Evolutionary conservation across 2,329 filamentous ascomycete species (phyloP), one percentile per base, ranked within the genome.

Genomic region (Graphium sp.): DNA sequence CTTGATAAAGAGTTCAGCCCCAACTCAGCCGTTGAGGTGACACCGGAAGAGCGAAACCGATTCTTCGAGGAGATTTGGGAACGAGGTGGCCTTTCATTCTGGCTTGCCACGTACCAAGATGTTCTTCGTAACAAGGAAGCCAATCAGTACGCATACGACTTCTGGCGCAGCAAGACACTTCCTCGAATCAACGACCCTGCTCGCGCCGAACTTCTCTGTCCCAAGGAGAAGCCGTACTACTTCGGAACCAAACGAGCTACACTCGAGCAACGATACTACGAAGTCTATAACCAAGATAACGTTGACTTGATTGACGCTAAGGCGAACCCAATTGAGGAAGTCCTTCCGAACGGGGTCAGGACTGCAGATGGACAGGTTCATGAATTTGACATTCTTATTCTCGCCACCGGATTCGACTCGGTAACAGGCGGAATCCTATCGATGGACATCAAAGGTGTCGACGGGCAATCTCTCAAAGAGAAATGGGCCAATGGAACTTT

Each of bases 201-300:
- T n/a, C n/a, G n/a, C n/a, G n/a, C n/a, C n/a, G n/a, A n/a, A n/a
- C n/a, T n/a, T n/a, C n/a, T n/a, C n/a, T n/a, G n/a, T n/a, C n/a
- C n/a, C n/a, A n/a, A n/a, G n/a, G n/a, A n/a, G n/a, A n/a, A n/a
- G n/a, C n/a, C n/a, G n/a, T n/a, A n/a, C n/a, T n/a, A n/a, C n/a
- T n/a, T n/a, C n/a, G n/a, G n/a, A n/a, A 48, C 44, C 11, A 62
- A 58, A 34, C 47, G 56, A 2, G 45, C 51, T 1, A 49, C 45
- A 1, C 45, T 62, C 1, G 58, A 62, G 28, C 42, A 51, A 15
- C 39, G 41, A 10, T 61, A 55, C 38, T 62, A 52, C 32, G 60
- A 63, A 31, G 44, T 51, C 1, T 54, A 53, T 32, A 52, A 58
- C 32, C 46, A 49, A n/a, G 37, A 43, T 1, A 52, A 55, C 18